Percentiles rank a stretch among this genome's conserved stretches.
Conservation (phyloP, 345 rosid genomes). For the Linum lewisii region DNA sequence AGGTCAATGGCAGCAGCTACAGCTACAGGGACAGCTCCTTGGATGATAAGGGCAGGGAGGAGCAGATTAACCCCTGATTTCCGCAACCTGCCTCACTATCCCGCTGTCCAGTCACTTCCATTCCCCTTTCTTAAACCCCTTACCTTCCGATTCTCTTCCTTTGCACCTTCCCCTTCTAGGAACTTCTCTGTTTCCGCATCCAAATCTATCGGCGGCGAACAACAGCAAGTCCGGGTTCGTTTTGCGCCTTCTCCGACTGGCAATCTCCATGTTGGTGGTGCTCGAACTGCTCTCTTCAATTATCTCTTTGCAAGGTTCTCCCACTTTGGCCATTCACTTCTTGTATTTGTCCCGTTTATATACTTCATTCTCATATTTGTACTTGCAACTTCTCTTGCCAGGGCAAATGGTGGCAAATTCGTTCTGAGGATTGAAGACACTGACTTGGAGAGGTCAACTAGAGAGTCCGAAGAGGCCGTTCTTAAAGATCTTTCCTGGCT, state of each 20-base stretch:
- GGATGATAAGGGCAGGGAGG: not conserved
- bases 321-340: not conserved
- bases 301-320: slow-evolving; percentile 77
- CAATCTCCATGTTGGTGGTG: slow-evolving; percentile 93
- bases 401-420: slow-evolving; percentile 90
- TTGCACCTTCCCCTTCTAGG: slow-evolving; percentile 6
- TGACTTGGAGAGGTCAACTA: slow-evolving; percentile 85
- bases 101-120: not conserved
- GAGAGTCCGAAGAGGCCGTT: slow-evolving; percentile 86
- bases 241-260: slow-evolving; percentile 99
- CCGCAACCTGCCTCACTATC: not conserved
- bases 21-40: not conserved
- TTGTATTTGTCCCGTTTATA: not conserved
- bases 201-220: slow-evolving; percentile 15
- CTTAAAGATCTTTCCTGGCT: slow-evolving; percentile 86
- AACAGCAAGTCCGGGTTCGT: slow-evolving; percentile 57
- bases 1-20: not conserved
- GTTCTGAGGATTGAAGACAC: slow-evolving; percentile 90
- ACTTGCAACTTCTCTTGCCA: slow-evolving; percentile 10
- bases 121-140: not conserved
- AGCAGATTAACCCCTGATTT: not conserved
- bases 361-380: not conserved
- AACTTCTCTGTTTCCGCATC: slow-evolving; percentile 32
- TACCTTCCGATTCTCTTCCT: not conserved
- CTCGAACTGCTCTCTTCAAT: slow-evolving; percentile 94